Evolutionary conservation across 495 filamentous ascomycete genomes (phyloP).

Genomic region (Daldinia childiae): DNA sequence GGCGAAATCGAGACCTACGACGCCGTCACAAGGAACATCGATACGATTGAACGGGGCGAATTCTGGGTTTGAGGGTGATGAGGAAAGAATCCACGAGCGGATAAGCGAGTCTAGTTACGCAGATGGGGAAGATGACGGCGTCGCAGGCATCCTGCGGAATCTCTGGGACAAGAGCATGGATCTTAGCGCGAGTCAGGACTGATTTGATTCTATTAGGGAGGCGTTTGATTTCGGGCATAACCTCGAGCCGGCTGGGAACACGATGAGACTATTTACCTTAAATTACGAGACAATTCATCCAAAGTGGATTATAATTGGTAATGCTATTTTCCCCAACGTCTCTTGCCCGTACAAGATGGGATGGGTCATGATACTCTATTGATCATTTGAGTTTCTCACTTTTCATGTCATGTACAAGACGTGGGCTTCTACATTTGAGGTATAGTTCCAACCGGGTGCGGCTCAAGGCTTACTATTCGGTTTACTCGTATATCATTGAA

Average conservation of each 20-base stretch:
- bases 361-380: background rate
- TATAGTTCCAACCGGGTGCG: background rate
- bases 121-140: constrained; percentile 56
- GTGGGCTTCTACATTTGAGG: background rate
- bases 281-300: constrained; percentile 9
- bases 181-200: constrained; percentile 62
- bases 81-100: constrained; percentile 47
- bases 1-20: constrained; percentile 43
- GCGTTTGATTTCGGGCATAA: constrained; percentile 26
- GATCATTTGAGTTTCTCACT: background rate
- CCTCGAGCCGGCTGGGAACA: constrained; percentile 12
- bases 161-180: constrained; percentile 66
- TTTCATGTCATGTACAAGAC: background rate
- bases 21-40: constrained; percentile 44
- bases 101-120: constrained; percentile 56
- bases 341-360: background rate
- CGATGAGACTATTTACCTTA: constrained; percentile 15
- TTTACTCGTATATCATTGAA: background rate
- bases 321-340: constrained; percentile 22
- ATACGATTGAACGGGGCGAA: constrained; percentile 45
- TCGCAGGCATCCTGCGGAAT: constrained; percentile 57
- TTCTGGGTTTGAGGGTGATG: constrained; percentile 54
- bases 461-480: background rate
- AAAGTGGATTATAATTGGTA: constrained; percentile 37
- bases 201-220: constrained; percentile 26